Evolutionary conservation across 345 rosid genomes (phyloP), one percentile per base, ranked within the genome.

Genomic region (Boechera divaricarpa): DNA sequence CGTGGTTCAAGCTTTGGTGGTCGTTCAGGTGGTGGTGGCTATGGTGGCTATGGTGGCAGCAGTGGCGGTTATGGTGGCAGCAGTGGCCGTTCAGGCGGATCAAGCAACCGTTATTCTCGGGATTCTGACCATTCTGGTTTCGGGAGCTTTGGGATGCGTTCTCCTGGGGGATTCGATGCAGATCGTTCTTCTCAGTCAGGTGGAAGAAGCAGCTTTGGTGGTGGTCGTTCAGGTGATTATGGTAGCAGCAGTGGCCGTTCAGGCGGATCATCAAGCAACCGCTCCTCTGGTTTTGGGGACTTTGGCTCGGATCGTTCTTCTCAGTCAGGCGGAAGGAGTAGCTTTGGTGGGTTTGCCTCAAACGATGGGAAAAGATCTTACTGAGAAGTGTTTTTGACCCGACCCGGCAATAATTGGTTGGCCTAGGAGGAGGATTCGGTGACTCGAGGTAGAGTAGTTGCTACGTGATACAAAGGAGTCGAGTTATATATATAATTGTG

Each of bases 251-350:
- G 87, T 72, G 78, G 77, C 39, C 77, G 56, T 53, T 18, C 69
- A 42, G 63, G 65, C 1, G 56, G 74, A 16, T 16, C 67, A 21
- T 62, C 67, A 62, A 41, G 39, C 73, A 29, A 72, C 64, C 88
- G 61, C 29, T 77, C 87, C 1, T 49, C 90, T 67, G 73, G 82
- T 26, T 87, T 78, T 28, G 89, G 91, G 16, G 81, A 70, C 41
- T 77, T 71, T 63, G 78, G 83, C 56, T 80, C 88, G 3, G 80
- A 79, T 7, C 77, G 78, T 28, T 80, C 88, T 31, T 82, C 86
- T 12, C 79, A 78, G 62, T 81, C 88, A 35, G 42, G 80, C 11
- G 75, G 87, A 47, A 85, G 71, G 71, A 82, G 16, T 10, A 36
- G 38, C 28, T 67, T 83, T 64, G 74, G 83, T 29, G 72, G 82